Evolutionary conservation across 2,329 filamentous ascomycete species (phyloP), one percentile per base, ranked within the genome.

Genomic region (Tolypocladium cylindrosporum): DNA sequence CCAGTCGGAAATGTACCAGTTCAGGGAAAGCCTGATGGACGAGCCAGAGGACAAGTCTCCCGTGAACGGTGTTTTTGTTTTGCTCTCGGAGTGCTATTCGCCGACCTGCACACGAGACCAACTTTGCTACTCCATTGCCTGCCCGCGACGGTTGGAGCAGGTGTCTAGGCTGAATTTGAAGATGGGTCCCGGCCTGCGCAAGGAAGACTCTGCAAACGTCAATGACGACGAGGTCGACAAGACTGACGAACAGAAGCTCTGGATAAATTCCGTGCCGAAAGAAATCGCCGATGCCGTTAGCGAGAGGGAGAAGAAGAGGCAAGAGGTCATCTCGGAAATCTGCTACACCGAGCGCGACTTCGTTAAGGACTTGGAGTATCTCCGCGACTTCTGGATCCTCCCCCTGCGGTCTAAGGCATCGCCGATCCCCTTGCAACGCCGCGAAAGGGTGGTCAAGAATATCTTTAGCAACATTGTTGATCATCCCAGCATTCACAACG

Each of bases 311-410:
- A 95, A 96, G 85, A 97, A 97, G 77, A 85, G 94, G 51, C 94
- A 99, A 71, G 94, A 99, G 70, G 90, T 99, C 65, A 97, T 99
- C 60, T 97, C 93, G 7, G 94, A 99, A 72, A 87, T 97, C 61
- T 97, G 95, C 85, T 99, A 99, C 75, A 99, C 94, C 0, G 94
- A 99, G 72, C 85, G 94, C 65, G 94, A 99, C 75, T 99, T 99
- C 67, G 94, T 99, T 70, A 99, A 99, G 77, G 94, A 99, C 73
- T 79, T 99, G 66, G 94, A 99, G 73, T 99, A 99, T 69, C 79
- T 99, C 37, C 86, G 94, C 61, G 94, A 99, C 76, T 99, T 97
- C 78, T 99, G 94, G 94, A 96, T 99, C 76, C 83, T 94, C 64
- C 94, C 94, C 11, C 76, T 99, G 58, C 86, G 91, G 55, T 89